Percentiles rank a stretch among this genome's conserved stretches.
These are phyloP conservation scores for Penicillium sp. DNA, from an alignment of 2,329 filamentous ascomycete genomes.

Conservation along the genomic window DNA sequence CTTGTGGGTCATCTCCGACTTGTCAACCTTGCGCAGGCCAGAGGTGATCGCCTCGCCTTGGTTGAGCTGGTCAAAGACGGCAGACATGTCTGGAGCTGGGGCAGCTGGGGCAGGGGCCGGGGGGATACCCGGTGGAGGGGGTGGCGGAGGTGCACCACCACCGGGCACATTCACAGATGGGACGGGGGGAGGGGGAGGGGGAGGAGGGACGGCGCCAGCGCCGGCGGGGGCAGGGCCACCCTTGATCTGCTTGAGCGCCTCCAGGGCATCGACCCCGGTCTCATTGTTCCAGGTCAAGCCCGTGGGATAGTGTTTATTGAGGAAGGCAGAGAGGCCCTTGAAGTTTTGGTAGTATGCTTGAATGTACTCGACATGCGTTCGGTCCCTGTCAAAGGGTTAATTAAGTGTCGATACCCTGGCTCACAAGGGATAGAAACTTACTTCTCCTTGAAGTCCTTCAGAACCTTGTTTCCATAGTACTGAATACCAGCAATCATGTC, in stretches of 20 bases:
- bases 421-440: slow-evolving; percentile 41
- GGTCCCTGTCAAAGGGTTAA: slow-evolving; percentile 62
- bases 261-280: slow-evolving; percentile 71
- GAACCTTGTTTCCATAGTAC: slow-evolving; percentile 91
- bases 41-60: slow-evolving; percentile 86
- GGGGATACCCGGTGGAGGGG: slow-evolving; percentile 68
- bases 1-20: slow-evolving; percentile 97
- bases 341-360: slow-evolving; percentile 92
- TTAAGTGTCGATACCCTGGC: background rate
- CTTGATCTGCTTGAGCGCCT: slow-evolving; percentile 66
- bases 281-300: slow-evolving; percentile 87
- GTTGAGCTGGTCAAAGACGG: slow-evolving; percentile 92
- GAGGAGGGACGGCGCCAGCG: slow-evolving; percentile 46
- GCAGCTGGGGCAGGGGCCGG: slow-evolving; percentile 52
- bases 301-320: slow-evolving; percentile 78
- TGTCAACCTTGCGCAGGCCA: slow-evolving; percentile 89
- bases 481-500: slow-evolving; percentile 83
- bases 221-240: slow-evolving; percentile 42
- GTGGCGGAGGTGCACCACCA: slow-evolving; percentile 67
- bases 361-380: slow-evolving; percentile 83
- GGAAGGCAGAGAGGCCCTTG: slow-evolving; percentile 79
- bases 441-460: slow-evolving; percentile 89
- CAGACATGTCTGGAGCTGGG: slow-evolving; percentile 69
- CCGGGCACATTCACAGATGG: slow-evolving; percentile 54
- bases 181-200: slow-evolving; percentile 57